These are phyloP conservation scores for Wickerhamiella allomyrinae DNA, from an alignment of 805 yeast species.

Conservation along the genomic window DNA sequence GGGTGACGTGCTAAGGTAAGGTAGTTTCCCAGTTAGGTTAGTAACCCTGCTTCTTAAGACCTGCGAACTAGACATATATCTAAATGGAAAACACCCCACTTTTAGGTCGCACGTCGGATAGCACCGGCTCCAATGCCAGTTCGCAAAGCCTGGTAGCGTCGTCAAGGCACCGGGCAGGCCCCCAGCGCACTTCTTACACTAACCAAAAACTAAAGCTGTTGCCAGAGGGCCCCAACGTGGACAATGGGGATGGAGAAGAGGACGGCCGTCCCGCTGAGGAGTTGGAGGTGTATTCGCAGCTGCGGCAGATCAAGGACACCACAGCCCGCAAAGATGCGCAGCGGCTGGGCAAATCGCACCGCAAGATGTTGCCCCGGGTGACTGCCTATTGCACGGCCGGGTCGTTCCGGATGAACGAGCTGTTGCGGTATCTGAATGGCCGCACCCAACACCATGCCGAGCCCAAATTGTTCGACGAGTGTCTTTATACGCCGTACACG, in stretches of 20 bases:
- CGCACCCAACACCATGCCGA: conserved; percentile 44
- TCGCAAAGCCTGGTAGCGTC: neutral
- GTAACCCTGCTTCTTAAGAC: too few relatives aligned
- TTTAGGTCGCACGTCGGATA: neutral
- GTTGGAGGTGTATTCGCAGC: conserved; percentile 58
- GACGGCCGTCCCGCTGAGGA: conserved; percentile 46
- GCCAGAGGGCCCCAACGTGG: conserved; percentile 30
- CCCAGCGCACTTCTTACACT: conserved; percentile 66
- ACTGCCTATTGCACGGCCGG: conserved; percentile 96
- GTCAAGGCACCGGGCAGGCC: conserved; percentile 18
- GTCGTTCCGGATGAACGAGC: conserved; percentile 75
- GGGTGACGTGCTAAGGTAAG: too few relatives aligned
- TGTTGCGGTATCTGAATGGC: conserved; percentile 72
- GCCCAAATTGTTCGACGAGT: conserved; percentile 86
- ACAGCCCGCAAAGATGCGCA: conserved; percentile 92
- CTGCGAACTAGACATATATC: too few relatives aligned
- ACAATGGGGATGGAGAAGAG: conserved; percentile 29
- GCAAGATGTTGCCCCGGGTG: conserved; percentile 78
- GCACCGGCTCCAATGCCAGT: neutral
- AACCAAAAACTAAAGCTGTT: conserved; percentile 79
- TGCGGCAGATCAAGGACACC: conserved; percentile 65
- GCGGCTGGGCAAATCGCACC: conserved; percentile 69
- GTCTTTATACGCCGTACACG: conserved; percentile 81
- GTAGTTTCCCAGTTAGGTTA: too few relatives aligned
- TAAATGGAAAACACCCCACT: neutral